Evolutionary conservation across 176 grass and related monocot species (phyloP), one percentile per base, ranked within the genome.

Genomic region (Oryza australiensis): DNA sequence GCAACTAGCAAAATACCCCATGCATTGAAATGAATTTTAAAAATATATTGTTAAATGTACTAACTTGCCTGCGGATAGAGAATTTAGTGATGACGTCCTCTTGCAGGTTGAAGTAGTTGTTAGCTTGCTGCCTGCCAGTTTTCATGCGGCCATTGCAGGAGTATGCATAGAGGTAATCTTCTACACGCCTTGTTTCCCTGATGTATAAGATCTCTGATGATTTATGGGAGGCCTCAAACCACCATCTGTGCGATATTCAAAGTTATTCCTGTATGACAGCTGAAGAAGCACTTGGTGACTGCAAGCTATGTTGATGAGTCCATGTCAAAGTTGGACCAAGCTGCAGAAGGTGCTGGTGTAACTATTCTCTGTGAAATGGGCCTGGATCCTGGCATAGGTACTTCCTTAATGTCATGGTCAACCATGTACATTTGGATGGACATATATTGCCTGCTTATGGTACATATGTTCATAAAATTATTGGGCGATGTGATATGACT

Each of bases 321-420:
- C 57, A 98, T 98, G 90, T 93, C 90, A 76, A 93, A 90, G 63
- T 85, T 98, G 77, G 69, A 81, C 59, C 86, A 89, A 91, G 83
- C 48, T 83, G 95, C 95, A 29, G 70, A 87, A 87, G 65, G 23
- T 86, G 92, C 86, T 68, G 92, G 95, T 74, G 88, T 98, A 53
- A 88, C 81, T 24, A 83, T 98, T 51, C 95, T 98, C 62, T 98
- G 95, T 26, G 95, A 98, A 93, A 94, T 98, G 92, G 95, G 95
- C 75, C 95, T 98, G 68, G 95, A 98, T 93, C 95, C 95, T 84
- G 95, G 95, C 74, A 94, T 98, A 87, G 95, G 95, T 98, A 86
- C 59, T 81, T 76, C 3, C 73, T 42, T 45, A 9, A 64, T 65
- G 41, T 78, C 62, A 49, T n/a, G 37, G 18, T 22, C 34, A 66